A percentile compares a stretch with the other conserved stretches of the same genome.
Conservation (phyloP, 2,329 filamentous ascomycete species). For the Monascus ruber region DNA sequence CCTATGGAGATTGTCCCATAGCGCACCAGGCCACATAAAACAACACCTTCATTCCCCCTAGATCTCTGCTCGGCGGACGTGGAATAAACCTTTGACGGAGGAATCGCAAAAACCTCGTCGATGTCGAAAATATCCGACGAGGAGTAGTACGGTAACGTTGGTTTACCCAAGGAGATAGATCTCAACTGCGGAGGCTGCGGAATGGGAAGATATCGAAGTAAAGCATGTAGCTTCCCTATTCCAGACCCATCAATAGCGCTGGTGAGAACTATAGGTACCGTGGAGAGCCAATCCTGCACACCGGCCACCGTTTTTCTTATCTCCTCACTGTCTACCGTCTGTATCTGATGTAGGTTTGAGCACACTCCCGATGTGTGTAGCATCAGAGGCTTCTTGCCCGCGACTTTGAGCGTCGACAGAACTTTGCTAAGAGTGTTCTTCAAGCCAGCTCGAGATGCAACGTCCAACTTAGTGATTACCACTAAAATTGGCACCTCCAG, state of each 20-base stretch:
- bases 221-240: slow-evolving; percentile 68
- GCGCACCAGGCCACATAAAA: slow-evolving; percentile 76
- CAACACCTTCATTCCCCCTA: slow-evolving; percentile 47
- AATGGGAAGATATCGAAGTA: slow-evolving; percentile 65
- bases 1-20: slow-evolving; percentile 68
- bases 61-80: slow-evolving; percentile 27
- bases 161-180: slow-evolving; percentile 9
- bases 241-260: slow-evolving; percentile 78
- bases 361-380: slow-evolving; percentile 39
- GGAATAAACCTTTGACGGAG: slow-evolving; percentile 47
- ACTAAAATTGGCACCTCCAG: slow-evolving; percentile 67
- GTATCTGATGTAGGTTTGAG: slow-evolving; percentile 46
- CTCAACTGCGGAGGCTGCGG: slow-evolving; percentile 33
- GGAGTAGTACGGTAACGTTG: slow-evolving; percentile 30
- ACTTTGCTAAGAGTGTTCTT: slow-evolving; percentile 61
- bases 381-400: slow-evolving; percentile 62
- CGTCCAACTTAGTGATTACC: slow-evolving; percentile 80
- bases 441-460: slow-evolving; percentile 63
- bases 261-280: slow-evolving; percentile 77
- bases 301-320: slow-evolving; percentile 44
- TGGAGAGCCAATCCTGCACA: slow-evolving; percentile 30
- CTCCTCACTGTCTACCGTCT: slow-evolving; percentile 45
- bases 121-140: slow-evolving; percentile 68
- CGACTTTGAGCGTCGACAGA: slow-evolving; percentile 64
- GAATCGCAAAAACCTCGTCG: slow-evolving; percentile 76